These are phyloP conservation scores for Crassisporium funariophilum DNA, from an alignment of 768 basidiomycete species.

Conservation along the genomic window DNA sequence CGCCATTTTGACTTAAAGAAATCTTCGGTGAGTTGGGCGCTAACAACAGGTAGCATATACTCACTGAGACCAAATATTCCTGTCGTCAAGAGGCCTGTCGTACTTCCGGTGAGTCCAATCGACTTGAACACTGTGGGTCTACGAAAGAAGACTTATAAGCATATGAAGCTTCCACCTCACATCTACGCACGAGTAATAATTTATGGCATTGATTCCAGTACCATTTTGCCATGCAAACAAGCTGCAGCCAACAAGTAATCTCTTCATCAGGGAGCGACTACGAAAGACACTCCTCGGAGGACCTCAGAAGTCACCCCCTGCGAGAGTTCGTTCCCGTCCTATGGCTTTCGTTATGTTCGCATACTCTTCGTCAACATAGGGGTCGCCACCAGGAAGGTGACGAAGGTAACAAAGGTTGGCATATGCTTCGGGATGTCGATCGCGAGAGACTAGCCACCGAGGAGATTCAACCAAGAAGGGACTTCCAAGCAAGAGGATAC, in stretches of 20 bases:
- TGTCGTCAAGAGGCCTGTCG: slow-evolving; percentile 41
- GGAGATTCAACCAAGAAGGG: slow-evolving; percentile 34
- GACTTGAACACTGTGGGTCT: slow-evolving; percentile 49
- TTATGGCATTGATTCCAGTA: slow-evolving; percentile 46
- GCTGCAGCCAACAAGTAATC: slow-evolving; percentile 36
- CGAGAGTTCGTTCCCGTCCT: slow-evolving; percentile 30
- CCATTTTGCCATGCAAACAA: slow-evolving; percentile 48
- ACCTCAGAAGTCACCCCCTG: slow-evolving; percentile 32
- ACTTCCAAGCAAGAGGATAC: slow-evolving; percentile 33
- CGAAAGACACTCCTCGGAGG: slow-evolving; percentile 32
- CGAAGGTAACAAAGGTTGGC: slow-evolving; percentile 35
- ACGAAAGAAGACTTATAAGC: too few species aligned
- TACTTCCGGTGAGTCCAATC: slow-evolving; percentile 44
- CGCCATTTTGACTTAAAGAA: slow-evolving; percentile 40
- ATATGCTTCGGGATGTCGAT: slow-evolving; percentile 31
- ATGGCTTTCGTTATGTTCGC: slow-evolving; percentile 34
- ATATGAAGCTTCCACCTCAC: too few species aligned
- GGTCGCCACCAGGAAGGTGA: slow-evolving; percentile 28
- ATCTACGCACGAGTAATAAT: slow-evolving; percentile 25
- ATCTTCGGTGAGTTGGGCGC: too few species aligned
- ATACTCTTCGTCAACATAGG: slow-evolving; percentile 35
- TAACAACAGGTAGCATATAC: too few species aligned
- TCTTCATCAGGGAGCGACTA: slow-evolving; percentile 28
- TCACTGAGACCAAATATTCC: slow-evolving; percentile 55
- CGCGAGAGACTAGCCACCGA: slow-evolving; percentile 32